These are phyloP conservation scores for Aegilops longissima DNA, from an alignment of 176 grass and related monocot species.

Conservation along the genomic window DNA sequence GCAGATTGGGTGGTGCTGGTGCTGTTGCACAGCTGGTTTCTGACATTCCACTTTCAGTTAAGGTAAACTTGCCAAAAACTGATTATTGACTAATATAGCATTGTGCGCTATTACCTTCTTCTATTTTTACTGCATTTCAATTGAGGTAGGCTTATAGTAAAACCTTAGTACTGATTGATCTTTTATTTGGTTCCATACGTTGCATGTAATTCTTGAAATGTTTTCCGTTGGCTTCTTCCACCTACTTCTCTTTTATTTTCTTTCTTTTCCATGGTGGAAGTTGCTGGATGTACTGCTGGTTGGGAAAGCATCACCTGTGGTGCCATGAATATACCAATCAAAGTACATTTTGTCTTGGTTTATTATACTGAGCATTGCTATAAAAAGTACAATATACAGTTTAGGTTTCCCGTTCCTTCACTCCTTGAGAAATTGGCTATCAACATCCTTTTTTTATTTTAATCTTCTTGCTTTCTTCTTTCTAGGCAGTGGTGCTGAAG, in stretches of 20 bases:
- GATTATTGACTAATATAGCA: slow-evolving; percentile 7
- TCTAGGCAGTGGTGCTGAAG: not conserved
- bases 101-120: not conserved
- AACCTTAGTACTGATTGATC: not conserved
- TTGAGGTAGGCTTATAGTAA: not conserved
- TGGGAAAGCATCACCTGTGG: slow-evolving; percentile 2
- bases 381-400: not conserved
- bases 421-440: not conserved
- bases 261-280: not conserved
- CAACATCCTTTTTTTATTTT: not conserved
- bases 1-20: slow-evolving; percentile 92
- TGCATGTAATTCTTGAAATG: not conserved
- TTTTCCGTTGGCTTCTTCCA: not conserved
- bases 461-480: slow-evolving; percentile 8
- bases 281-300: not conserved
- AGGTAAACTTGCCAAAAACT: slow-evolving; percentile 49
- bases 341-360: slow-evolving; percentile 15
- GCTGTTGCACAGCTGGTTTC: slow-evolving; percentile 96
- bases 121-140: not conserved
- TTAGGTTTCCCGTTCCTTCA: not conserved
- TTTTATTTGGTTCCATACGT: not conserved
- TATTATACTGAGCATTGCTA: not conserved
- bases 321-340: not conserved
- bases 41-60: slow-evolving; percentile 90
- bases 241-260: not conserved